A percentile compares a stretch with the other conserved stretches of the same genome.
These are phyloP conservation scores for Cyanodermella asteris DNA, from an alignment of 2,329 filamentous ascomycete species.

Conservation along the genomic window DNA sequence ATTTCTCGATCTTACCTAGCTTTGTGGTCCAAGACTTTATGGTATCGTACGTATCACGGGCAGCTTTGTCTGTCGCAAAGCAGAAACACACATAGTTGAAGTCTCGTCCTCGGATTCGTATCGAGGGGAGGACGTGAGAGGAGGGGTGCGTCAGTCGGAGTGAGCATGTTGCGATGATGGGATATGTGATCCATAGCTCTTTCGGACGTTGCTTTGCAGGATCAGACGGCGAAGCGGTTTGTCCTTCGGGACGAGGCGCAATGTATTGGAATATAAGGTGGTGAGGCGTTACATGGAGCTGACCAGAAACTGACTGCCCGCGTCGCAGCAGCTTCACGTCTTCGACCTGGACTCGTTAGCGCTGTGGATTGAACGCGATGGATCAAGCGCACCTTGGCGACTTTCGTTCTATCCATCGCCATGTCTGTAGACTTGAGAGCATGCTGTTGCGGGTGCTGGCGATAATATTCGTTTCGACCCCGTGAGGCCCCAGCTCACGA, in stretches of 20 bases:
- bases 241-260: conserved; percentile 19
- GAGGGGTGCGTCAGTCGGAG: conserved; percentile 50
- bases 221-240: conserved; percentile 14
- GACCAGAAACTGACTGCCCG: conserved; percentile 34
- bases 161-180: conserved; percentile 65
- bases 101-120: conserved; percentile 75
- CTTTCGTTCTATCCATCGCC: conserved; percentile 21
- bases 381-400: conserved; percentile 17
- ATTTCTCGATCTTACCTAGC: conserved; percentile 60
- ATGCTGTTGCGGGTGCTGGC: too few relatives aligned
- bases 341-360: conserved; percentile 19
- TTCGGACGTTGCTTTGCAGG: conserved; percentile 26
- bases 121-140: conserved; percentile 52
- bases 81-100: conserved; percentile 88
- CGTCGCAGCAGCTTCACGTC: conserved; percentile 37
- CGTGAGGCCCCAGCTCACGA: too few relatives aligned
- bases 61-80: conserved; percentile 51
- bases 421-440: too few relatives aligned
- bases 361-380: conserved; percentile 1
- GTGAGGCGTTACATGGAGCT: conserved; percentile 39
- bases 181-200: conserved; percentile 86
- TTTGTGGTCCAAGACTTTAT: conserved; percentile 65
- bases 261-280: conserved; percentile 42
- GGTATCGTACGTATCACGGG: conserved; percentile 69
- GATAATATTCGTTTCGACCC: too few relatives aligned